Conservation (phyloP, 768 basidiomycete species). For the Trametes cinnabarina region DNA sequence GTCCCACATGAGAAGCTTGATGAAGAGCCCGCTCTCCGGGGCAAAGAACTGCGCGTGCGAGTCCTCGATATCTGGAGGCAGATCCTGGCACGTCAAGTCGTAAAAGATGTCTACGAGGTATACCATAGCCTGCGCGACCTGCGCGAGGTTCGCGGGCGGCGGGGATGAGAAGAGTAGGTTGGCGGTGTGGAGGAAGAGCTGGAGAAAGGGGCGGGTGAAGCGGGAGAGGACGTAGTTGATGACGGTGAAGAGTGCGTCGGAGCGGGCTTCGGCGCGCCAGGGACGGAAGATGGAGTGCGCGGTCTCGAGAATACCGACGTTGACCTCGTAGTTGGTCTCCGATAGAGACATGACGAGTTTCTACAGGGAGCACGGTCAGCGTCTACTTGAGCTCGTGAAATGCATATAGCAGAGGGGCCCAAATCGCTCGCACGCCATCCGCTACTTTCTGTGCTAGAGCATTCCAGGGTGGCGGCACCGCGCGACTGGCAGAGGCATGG, state of each 20-base stretch:
- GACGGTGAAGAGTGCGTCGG: constrained; percentile 80
- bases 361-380: constrained; percentile 43
- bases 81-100: constrained; percentile 92
- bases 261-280: constrained; percentile 90
- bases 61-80: constrained; percentile 94
- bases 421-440: too few relatives aligned
- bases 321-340: constrained; percentile 74
- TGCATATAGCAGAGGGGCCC: too few relatives aligned
- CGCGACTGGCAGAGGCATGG: too few relatives aligned
- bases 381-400: too few relatives aligned
- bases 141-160: constrained; percentile 37
- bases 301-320: constrained; percentile 87
- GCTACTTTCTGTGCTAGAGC: too few relatives aligned
- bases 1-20: constrained; percentile 81
- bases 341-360: constrained; percentile 88
- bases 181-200: constrained; percentile 72
- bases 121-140: constrained; percentile 71
- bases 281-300: constrained; percentile 94
- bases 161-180: constrained; percentile 46
- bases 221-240: constrained; percentile 88
- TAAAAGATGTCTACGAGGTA: constrained; percentile 86
- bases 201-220: constrained; percentile 82
- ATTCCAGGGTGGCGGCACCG: too few relatives aligned
- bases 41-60: constrained; percentile 80
- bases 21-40: constrained; percentile 65